Evolutionary conservation across 306 rosid genomes (phyloP), one percentile per base, ranked within the genome.

Genomic region (Gastrolobium villosum): DNA sequence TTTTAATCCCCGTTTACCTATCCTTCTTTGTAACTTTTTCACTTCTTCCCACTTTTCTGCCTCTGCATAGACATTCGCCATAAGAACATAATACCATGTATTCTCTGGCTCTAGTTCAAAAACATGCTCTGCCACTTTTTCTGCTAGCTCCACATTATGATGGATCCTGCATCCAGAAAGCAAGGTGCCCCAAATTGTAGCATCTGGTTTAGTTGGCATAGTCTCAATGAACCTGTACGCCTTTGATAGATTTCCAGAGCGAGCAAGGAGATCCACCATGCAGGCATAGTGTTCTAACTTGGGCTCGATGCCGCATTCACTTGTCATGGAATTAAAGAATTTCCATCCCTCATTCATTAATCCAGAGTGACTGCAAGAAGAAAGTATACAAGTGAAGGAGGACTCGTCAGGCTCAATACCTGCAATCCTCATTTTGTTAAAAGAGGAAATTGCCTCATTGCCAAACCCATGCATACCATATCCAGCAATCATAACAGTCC

Each of bases 391-490:
- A 76, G 88, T 62, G 82, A 89, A 89, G 74, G 92, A 86, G 20
- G 87, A 48, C 76, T 88, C 82, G 44, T 67, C 66, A 7, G 81
- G 84, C 72, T 75, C 72, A 11, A 81, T 59, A 67, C 77, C 84
- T 37, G 50, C 80, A 14, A 57, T 75, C 64, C 77, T 81, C 81
- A 81, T 81, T 31, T 66, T 67, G 1, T 84, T 78, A 39, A 91
- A 87, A 5, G 84, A 71, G 65, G 88, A 79, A 65, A 92, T 61
- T 3, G 90, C 91, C 81, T 86, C 88, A 41, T 73, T 85, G 80
- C 94, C 90, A 80, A 79, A 82, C 63, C 97, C 92, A 60, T 88
- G 92, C 97, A 89, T 91, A 67, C 88, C 87, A 69, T 88, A 91
- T 49, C 84, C 84, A 67, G 84, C 81, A 37, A 75, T 67, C 84